Base-by-base conservation (phyloP, 371 early-diverging fungal species). In the Mortierella sp. region DNA sequence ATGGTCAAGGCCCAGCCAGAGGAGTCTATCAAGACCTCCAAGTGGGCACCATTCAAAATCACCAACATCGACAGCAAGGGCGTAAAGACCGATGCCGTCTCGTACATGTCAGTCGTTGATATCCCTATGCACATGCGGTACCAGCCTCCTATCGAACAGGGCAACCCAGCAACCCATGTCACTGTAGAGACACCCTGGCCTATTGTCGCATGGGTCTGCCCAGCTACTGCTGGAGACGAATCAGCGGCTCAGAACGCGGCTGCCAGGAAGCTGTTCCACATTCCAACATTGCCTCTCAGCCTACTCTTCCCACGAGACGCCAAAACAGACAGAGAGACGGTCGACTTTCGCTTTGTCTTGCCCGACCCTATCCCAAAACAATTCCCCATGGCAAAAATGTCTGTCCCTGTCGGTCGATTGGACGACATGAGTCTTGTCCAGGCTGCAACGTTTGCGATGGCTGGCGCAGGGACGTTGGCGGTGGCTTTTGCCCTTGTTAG, bases 111-210 rank as follows among this genome's bases (percentile, higher is more conserved):
- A 16, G 82, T 80, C 10, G 76, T 86, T 0, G 83, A 86, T 13
- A 80, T 86, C 38, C 87, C 87, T 14, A 82, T 86, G 87, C 87
- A 86, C 47, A 86, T 80, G 80, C 80, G 87, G 1, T 86, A 86
- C 73, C 87, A 86, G 47, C 87, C 87, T 2, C 87, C 87, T 14
- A 76, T 86, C 14, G 44, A 82, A 0, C 68, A 31, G 42, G 76
- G 76, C 1, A 55, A 82, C 42, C 72, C 82, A 10, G 82, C 79
- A 0, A 82, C 80, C 3, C 87, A 86, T 73, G 72, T 80, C 8
- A 44, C 78, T 26, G 87, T 82, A 0, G 63, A 70, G 1, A 68
- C 82, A 19, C 87, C 82, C 14, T 86, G 82, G 82, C 87, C 87
- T 1, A 55, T 86, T 54, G 87, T 86, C 31, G 80, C 83, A 45